Evolutionary conservation across 2,329 filamentous ascomycete genomes (phyloP), one percentile per base, ranked within the genome.

Genomic region (Ceratocystis huliohia): DNA sequence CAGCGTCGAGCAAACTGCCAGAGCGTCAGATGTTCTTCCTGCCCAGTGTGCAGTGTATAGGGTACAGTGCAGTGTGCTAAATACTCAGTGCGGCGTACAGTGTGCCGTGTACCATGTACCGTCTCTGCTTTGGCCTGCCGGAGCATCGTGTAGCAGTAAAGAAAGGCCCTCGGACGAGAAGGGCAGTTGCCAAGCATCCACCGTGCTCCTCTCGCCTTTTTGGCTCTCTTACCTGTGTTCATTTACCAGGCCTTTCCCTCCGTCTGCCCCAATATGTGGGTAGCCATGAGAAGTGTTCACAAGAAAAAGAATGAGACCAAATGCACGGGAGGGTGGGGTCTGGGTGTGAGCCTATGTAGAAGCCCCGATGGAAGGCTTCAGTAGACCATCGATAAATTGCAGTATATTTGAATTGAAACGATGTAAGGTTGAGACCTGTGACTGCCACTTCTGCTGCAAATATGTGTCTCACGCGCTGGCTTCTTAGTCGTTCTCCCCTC

Each of bases 391-490:
- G 53, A 57, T 57, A 30, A 57, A 57, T 30, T 57, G 22, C 25
- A 1, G 28, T 22, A 5, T 17, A 53, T 10, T 57, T 37, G 25
- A 57, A 57, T 25, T 17, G 44, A 22, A n/a, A 37, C n/a, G 46
- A 63, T 46, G 46, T 44, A n/a, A 45, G 30, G 44, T 46, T 63
- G n/a, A 30, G 22, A 63, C 61, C 22, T 45, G 8, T 48, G 28
- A 44, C 20, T 50, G 22, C 48, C 61, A 63, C 61, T 30, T 45
- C 30, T 33, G 13, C 20, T 63, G 61, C 22, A 13, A 41, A 45
- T 28, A 33, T 50, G 25, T 63, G 61, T 63, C 61, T 63, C 22
- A 48, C 44, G 46, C 28, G 61, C 33, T 50, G 61, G 61, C 61
- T 28, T 63, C 61, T 63, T 7, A 3, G 53, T 30, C 25, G 8